Percentiles rank a stretch among this genome's conserved stretches.
Evolutionary conservation across 345 rosid species (phyloP).

Genomic region (Lepidium aucheri): DNA sequence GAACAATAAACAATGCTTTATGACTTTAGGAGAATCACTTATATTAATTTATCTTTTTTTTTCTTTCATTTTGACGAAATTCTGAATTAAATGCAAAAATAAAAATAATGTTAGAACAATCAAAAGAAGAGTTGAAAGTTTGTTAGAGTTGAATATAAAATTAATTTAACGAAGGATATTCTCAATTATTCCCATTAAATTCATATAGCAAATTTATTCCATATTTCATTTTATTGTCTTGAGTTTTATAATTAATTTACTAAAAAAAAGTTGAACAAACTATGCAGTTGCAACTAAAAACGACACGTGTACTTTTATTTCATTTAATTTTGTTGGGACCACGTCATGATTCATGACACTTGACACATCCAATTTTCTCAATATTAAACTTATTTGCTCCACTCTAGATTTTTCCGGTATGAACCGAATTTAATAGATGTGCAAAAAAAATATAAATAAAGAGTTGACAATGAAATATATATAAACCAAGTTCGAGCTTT

Average conservation of each 20-base stretch:
- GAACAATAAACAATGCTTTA: background rate
- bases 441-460: background rate
- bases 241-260: background rate
- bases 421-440: background rate
- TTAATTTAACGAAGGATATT: conserved; percentile 15
- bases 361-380: background rate
- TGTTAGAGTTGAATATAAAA: conserved; percentile 19
- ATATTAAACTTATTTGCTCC: background rate
- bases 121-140: conserved; percentile 26
- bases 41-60: background rate
- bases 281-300: conserved; percentile 27
- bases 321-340: conserved; percentile 19
- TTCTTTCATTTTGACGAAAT: background rate
- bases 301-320: background rate
- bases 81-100: conserved; percentile 7
- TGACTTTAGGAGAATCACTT: background rate
- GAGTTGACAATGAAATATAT: conserved; percentile 11
- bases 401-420: background rate
- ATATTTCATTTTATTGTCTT: conserved; percentile 6
- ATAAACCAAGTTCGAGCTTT: background rate
- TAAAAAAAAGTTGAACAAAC: conserved; percentile 20
- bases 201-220: conserved; percentile 12
- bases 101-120: conserved; percentile 17
- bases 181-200: conserved; percentile 10
- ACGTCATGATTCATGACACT: conserved; percentile 10